Evolutionary conservation across 352 stramenopile species (phyloP).

Genomic region (Phytopythium chamaehyphon): DNA sequence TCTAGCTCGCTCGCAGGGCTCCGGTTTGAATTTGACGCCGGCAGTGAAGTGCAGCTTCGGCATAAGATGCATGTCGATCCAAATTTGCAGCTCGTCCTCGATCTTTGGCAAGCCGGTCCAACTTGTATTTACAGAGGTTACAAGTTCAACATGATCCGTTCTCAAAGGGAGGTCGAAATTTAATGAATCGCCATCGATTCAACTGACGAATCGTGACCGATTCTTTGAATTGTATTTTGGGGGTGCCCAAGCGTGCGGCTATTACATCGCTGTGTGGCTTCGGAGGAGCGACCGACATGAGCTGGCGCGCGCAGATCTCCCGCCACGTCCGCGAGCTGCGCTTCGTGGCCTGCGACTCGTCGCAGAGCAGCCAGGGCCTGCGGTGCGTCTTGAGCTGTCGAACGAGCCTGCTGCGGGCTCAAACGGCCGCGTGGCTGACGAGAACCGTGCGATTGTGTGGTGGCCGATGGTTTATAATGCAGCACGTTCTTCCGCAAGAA

Average conservation of each 20-base stretch:
- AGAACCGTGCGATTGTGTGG: not conserved
- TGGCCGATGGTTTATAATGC: not conserved
- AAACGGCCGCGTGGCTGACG: not conserved
- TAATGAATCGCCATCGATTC: too few relatives aligned
- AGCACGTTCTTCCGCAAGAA: constrained; percentile 87
- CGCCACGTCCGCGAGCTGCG: constrained; percentile 79
- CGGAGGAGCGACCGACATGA: constrained; percentile 46
- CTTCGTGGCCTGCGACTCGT: constrained; percentile 82
- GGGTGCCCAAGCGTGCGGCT: too few relatives aligned
- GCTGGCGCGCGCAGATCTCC: constrained; percentile 87
- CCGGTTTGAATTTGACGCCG: too few relatives aligned
- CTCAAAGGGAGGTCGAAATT: too few relatives aligned
- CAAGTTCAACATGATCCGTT: too few relatives aligned
- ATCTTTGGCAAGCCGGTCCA: too few relatives aligned
- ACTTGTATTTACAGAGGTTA: too few relatives aligned
- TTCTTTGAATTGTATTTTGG: too few relatives aligned
- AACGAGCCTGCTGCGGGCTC: not conserved
- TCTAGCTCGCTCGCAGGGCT: not conserved
- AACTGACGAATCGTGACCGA: too few relatives aligned
- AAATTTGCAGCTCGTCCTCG: not conserved
- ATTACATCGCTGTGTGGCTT: too few relatives aligned
- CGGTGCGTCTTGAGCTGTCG: constrained; percentile 36
- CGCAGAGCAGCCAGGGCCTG: constrained; percentile 76
- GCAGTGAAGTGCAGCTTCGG: too few relatives aligned
- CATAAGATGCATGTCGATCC: not conserved